Conservation (phyloP, 2,329 filamentous ascomycete species). For the Coniella lustricola region DNA sequence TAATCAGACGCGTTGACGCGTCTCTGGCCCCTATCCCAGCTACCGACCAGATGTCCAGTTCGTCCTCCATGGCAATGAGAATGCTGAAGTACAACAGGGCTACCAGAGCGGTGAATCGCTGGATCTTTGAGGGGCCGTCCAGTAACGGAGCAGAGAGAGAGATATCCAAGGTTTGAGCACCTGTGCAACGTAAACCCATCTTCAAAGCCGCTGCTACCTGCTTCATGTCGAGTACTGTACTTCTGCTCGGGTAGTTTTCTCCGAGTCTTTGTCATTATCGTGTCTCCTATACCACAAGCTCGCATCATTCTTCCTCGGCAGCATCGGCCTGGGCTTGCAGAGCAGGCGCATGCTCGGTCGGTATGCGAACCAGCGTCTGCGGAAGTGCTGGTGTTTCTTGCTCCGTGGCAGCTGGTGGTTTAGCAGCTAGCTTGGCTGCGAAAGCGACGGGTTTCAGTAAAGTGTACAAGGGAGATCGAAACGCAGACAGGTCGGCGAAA, state of each 20-base stretch:
- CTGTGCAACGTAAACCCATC: no score
- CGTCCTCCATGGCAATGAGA: no score
- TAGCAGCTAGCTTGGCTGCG: constrained; percentile 66
- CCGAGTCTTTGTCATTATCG: not conserved
- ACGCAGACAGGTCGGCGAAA: constrained; percentile 11
- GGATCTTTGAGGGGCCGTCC: no score
- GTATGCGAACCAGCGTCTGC: constrained; percentile 77
- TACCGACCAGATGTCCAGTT: not conserved
- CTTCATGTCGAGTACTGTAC: no score
- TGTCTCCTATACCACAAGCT: constrained; percentile 8
- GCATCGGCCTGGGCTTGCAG: constrained; percentile 55
- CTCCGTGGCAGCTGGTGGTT: constrained; percentile 40
- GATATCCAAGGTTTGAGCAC: no score
- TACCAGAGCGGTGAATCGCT: no score
- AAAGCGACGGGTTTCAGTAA: not conserved
- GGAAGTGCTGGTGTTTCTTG: constrained; percentile 49
- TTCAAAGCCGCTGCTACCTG: no score
- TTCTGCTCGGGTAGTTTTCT: no score
- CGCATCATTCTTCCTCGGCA: constrained; percentile 30
- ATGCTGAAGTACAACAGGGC: not conserved
- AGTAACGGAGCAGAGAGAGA: no score
- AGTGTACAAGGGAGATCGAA: constrained; percentile 1
- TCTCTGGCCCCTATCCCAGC: not conserved
- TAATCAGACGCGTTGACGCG: constrained; percentile 1
- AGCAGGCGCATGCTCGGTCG: constrained; percentile 66